Conservation (phyloP, 169 alveolate genomes). For the Eimeria brunetti region DNA sequence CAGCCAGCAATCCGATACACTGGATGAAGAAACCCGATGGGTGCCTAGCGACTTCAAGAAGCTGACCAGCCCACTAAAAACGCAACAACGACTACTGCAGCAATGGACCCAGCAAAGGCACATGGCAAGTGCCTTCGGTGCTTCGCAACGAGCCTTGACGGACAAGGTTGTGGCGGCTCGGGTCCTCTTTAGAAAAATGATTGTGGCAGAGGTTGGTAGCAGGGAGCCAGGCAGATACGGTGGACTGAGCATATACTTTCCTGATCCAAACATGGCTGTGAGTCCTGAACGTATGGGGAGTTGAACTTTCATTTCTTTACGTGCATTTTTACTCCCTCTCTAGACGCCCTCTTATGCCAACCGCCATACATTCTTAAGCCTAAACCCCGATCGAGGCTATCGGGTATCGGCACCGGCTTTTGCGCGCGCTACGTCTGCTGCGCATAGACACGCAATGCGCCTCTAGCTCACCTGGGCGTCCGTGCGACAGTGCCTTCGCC, state of each 20-base stretch:
- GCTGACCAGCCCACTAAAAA: neutral
- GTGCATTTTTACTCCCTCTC: neutral
- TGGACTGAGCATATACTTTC: conserved; percentile 84
- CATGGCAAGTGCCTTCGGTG: conserved; percentile 10
- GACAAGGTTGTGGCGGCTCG: conserved; percentile 71
- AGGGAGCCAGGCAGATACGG: conserved; percentile 75
- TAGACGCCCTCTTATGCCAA: neutral
- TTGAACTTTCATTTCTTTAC: neutral
- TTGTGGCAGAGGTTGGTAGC: conserved; percentile 74
- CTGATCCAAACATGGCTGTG: conserved; percentile 82
- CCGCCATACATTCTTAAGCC: neutral
- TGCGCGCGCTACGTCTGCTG: neutral
- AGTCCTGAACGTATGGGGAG: neutral
- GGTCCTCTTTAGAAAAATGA: conserved; percentile 50
- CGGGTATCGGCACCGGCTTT: neutral
- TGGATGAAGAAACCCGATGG: neutral
- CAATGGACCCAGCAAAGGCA: neutral
- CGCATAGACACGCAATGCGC: neutral
- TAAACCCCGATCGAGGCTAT: neutral
- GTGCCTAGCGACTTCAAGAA: neutral
- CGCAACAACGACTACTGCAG: neutral
- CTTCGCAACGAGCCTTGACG: conserved; percentile 70
- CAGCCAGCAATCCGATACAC: neutral
- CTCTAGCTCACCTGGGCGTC: neutral
- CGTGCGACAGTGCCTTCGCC: too few relatives aligned